phyloP scores from a whole-genome alignment of 2,329 filamentous ascomycete genomes.

The Mycocentrospora acerina region DNA sequence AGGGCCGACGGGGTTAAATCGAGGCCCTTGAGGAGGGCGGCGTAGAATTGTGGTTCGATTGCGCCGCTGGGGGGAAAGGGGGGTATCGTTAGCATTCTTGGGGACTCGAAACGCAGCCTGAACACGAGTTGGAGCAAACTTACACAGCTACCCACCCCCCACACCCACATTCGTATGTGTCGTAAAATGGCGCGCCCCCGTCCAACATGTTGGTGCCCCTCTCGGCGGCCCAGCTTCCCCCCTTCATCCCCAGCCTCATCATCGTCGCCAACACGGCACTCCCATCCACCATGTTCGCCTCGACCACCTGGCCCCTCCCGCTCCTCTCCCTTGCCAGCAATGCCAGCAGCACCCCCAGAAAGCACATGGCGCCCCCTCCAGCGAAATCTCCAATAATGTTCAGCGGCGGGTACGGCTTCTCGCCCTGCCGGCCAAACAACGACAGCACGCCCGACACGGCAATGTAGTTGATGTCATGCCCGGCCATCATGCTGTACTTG shows the following conservation, averaged over 20 bases:
- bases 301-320: conserved; percentile 81
- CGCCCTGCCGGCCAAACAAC: conserved; percentile 69
- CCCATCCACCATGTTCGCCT: conserved; percentile 97
- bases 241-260: conserved; percentile 67
- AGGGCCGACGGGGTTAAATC: conserved; percentile 54
- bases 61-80: conserved; percentile 68
- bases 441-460: conserved; percentile 79
- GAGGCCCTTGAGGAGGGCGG: conserved; percentile 66
- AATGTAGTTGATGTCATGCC: conserved; percentile 96
- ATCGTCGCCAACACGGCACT: conserved; percentile 76
- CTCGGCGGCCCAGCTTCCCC: conserved; percentile 60
- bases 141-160: conserved; percentile 75
- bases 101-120: no score
- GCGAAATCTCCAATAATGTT: conserved; percentile 92
- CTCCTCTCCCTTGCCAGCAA: conserved; percentile 64
- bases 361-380: conserved; percentile 79
- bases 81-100: no score
- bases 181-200: conserved; percentile 84
- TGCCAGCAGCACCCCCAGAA: conserved; percentile 80
- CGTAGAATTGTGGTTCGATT: conserved; percentile 84
- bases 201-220: conserved; percentile 80
- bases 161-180: conserved; percentile 83
- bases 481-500: conserved; percentile 82
- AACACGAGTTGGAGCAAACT: no score
- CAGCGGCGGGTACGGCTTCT: conserved; percentile 74